Evolutionary conservation across 2,329 filamentous ascomycete species (phyloP).

Genomic region (Botrytis sinoallii): DNA sequence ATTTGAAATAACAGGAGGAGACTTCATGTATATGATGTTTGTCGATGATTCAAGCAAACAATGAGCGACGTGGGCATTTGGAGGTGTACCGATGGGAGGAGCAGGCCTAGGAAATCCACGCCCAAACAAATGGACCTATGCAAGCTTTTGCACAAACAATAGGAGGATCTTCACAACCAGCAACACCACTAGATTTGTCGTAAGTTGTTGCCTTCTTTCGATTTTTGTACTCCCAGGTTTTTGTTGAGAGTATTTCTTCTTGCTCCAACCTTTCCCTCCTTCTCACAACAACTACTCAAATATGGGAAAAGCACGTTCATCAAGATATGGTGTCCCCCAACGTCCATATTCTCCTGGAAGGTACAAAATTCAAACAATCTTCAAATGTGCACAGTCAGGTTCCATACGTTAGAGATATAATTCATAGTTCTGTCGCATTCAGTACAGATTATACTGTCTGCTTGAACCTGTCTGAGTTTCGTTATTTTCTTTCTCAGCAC

Average conservation of each 20-base stretch:
- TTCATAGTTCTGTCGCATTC: not conserved
- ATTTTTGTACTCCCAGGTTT: slow-evolving; percentile 13
- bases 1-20: slow-evolving; percentile 2
- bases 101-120: slow-evolving; percentile 52
- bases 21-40: slow-evolving; percentile 26
- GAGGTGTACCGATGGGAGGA: slow-evolving; percentile 58
- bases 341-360: slow-evolving; percentile 10
- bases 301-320: not conserved
- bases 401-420: not conserved
- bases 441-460: not conserved
- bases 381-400: not conserved
- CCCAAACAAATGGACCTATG: slow-evolving; percentile 55
- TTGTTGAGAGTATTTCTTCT: not conserved
- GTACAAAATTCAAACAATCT: slow-evolving; percentile 2
- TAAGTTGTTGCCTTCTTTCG: slow-evolving; percentile 47
- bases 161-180: slow-evolving; percentile 56
- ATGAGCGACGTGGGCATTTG: slow-evolving; percentile 57
- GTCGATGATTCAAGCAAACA: slow-evolving; percentile 36
- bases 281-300: not conserved
- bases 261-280: not conserved
- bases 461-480: not conserved
- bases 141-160: slow-evolving; percentile 67
- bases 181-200: slow-evolving; percentile 62
- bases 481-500: not conserved
- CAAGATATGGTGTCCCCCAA: not conserved